These are phyloP conservation scores for Phragmites australis DNA, from an alignment of 176 grass and related monocot genomes.

Conservation along the genomic window DNA sequence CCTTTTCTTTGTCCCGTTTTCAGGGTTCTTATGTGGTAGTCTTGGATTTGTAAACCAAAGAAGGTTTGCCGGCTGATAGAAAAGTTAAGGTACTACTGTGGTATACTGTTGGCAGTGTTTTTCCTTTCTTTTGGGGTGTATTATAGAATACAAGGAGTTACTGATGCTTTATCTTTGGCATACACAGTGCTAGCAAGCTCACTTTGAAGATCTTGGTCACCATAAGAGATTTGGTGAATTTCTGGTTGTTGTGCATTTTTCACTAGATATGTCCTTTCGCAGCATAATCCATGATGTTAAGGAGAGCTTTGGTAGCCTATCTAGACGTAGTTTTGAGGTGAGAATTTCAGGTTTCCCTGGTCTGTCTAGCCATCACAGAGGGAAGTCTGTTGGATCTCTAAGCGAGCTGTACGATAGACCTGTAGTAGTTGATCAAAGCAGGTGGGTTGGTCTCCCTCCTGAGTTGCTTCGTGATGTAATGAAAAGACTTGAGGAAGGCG, in stretches of 20 bases:
- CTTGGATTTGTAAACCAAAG: not conserved
- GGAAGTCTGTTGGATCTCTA: constrained; percentile 47
- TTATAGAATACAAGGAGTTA: not conserved
- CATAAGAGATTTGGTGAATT: not conserved
- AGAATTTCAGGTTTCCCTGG: constrained; percentile 61
- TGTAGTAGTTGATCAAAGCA: constrained; percentile 39
- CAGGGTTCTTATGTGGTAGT: not conserved
- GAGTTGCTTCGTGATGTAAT: constrained; percentile 79
- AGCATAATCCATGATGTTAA: constrained; percentile 76
- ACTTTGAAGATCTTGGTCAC: constrained; percentile 8
- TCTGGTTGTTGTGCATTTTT: not conserved
- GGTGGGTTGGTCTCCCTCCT: constrained; percentile 68
- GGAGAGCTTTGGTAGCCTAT: constrained; percentile 78
- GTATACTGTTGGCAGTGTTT: too few relatives aligned
- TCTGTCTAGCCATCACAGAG: constrained; percentile 48
- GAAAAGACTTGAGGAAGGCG: constrained; percentile 66
- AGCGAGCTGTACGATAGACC: constrained; percentile 32
- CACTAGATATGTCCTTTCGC: constrained; percentile 59
- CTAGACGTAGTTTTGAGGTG: constrained; percentile 71
- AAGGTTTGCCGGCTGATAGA: not conserved
- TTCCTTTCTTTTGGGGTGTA: not conserved
- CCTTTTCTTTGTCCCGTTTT: not conserved
- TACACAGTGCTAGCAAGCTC: constrained; percentile 29
- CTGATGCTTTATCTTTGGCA: constrained; percentile 38
- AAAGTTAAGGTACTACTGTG: not conserved